Base-by-base conservation (phyloP, 2,329 filamentous ascomycete genomes). In the Colletotrichum eleusines region DNA sequence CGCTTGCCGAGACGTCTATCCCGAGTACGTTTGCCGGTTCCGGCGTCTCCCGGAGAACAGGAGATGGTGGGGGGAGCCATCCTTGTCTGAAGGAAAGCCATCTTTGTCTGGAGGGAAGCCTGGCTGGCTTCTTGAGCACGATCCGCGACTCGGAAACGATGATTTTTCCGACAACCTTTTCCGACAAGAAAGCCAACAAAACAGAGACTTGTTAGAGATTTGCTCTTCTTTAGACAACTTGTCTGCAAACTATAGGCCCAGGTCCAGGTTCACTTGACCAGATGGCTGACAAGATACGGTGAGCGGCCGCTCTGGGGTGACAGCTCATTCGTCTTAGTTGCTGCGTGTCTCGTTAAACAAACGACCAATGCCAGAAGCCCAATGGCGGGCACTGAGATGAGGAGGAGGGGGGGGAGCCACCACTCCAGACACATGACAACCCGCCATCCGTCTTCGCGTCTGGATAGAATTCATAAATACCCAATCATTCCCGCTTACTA, bases 341-440 rank as follows among this genome's bases (percentile, higher is more conserved):
- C n/a, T n/a, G n/a, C n/a, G 38, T 23, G 58, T 35, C n/a, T 16
- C 16, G 5, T 35, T 26, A 33, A 33, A 26, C 26, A 26, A 33
- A 66, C 38, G 46, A 50, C 12, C 40, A 42, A 61, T 46, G 40
- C 7, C 18, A 8, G 44, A 3, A 51, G 23, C 35, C 68, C 63
- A 58, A 58, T 67, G 26, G 26, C 51, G 58, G 68, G n/a, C 53
- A 63, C 26, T 26, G n/a, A 50, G 23, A 38, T 44, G 50, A 70
- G 67, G 55, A 66, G n/a, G n/a, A n/a, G n/a, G 62, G 38, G 35
- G 35, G 11, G 9, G 9, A 38, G 9, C 28, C 33, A 5, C 20
- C 42, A 8, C 20, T 40, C 35, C 50, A 23, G 48, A 68, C 53
- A 71, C 33, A 62, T 38, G 40, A 8, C 35, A 44, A 44, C 55